These are phyloP conservation scores for Ophiostoma himal-ulmi DNA, from an alignment of 2,329 filamentous ascomycete species.

Conservation along the genomic window DNA sequence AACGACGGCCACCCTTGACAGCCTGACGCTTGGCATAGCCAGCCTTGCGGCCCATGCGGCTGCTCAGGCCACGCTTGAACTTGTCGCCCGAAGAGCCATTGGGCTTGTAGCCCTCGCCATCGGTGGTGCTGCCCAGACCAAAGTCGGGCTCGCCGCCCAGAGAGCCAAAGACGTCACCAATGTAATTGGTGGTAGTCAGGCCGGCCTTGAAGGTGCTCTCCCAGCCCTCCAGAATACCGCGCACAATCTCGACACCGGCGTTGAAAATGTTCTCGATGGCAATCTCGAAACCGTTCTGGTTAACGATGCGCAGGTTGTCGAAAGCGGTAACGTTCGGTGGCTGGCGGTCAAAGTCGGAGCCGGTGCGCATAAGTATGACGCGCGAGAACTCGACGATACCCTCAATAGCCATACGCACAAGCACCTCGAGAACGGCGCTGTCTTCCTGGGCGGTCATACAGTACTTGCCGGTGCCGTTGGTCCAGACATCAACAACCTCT, in stretches of 20 bases:
- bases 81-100: conserved; percentile 27
- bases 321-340: conserved; percentile 51
- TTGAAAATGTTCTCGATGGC: conserved; percentile 61
- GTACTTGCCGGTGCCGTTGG: conserved; percentile 62
- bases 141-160: conserved; percentile 62
- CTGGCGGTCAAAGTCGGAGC: conserved; percentile 66
- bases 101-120: conserved; percentile 33
- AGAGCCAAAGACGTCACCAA: conserved; percentile 66
- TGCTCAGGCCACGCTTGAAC: conserved; percentile 18
- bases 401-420: conserved; percentile 53
- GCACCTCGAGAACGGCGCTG: conserved; percentile 60
- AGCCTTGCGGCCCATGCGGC: conserved; percentile 21
- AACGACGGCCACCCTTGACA: conserved; percentile 12
- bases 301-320: conserved; percentile 53
- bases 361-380: conserved; percentile 62
- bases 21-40: conserved; percentile 17
- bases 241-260: conserved; percentile 59
- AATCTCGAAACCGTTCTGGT: conserved; percentile 59
- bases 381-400: conserved; percentile 59
- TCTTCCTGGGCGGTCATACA: conserved; percentile 70
- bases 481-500: conserved; percentile 57
- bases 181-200: conserved; percentile 56
- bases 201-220: conserved; percentile 52
- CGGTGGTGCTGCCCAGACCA: conserved; percentile 47
- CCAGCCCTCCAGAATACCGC: conserved; percentile 59